Conservation (phyloP, 768 basidiomycete genomes). For the Paxillus involutus region DNA sequence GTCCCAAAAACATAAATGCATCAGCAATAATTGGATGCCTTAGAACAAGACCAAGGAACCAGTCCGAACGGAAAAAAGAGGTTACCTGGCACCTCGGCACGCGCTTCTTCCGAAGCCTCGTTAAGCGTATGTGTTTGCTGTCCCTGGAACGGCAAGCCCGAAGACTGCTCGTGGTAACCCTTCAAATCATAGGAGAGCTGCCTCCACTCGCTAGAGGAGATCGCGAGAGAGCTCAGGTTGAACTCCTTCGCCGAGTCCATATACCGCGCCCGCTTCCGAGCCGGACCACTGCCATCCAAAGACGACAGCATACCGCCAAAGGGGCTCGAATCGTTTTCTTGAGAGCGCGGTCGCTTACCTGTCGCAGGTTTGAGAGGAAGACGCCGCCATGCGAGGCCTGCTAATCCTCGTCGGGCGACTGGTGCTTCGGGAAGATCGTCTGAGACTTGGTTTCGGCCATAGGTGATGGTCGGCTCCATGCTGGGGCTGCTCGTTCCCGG, state of each 20-base stretch:
- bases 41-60: not conserved
- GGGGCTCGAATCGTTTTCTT: not conserved
- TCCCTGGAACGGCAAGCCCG: not conserved
- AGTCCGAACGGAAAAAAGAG: not conserved
- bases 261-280: not conserved
- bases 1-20: not conserved
- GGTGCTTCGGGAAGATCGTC: conserved; percentile 6
- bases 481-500: conserved; percentile 1
- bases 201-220: not conserved
- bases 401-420: not conserved
- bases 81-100: not conserved
- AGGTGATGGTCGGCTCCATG: not conserved
- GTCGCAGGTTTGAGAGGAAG: not conserved
- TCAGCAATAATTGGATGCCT: not conserved
- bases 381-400: not conserved
- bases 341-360: not conserved
- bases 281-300: not conserved
- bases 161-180: not conserved
- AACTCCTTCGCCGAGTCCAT: not conserved
- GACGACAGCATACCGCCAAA: not conserved
- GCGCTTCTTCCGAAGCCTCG: not conserved
- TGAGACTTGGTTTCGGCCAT: conserved; percentile 4
- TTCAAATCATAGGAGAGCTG: not conserved
- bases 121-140: not conserved
- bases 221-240: not conserved